Base-by-base conservation (phyloP, 176 grass and related monocot species). In the Areca catechu region DNA sequence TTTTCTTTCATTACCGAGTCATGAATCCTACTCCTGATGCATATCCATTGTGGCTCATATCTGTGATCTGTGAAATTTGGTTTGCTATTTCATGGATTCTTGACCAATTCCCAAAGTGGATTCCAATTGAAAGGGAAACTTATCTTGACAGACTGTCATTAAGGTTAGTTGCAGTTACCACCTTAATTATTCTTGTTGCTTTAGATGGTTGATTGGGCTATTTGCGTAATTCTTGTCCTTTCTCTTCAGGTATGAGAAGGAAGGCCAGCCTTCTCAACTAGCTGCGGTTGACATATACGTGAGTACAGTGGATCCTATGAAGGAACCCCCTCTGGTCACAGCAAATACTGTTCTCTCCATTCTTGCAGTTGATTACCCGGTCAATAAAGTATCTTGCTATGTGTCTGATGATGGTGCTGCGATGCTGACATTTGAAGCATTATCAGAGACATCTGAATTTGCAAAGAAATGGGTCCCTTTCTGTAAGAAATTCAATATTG, bases 361-460 rank as follows among this genome's bases (percentile, higher is more conserved):
- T 56, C 83, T 95, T 54, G 68, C 90, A 16, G 86, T 95, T 23
- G 86, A 90, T 67, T 96, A 90, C 70, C 91, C 86, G 0, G 74
- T 96, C 28, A 77, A 89, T 5, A 96, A 90, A 68, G 59, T 90
- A 27, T 96, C 91, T 61, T 96, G 91, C 71, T 95, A 96, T 79
- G 86, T 96, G 24, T 96, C 90, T 89, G 90, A 96, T 76, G 86
- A 96, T 84, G 91, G 86, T 79, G 91, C 82, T 68, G 91, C 86
- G 24, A 90, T 96, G 91, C 77, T 96, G 19, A 96, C 86, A 17
- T 90, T 87, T 43, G 91, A 96, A 73, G 91, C 80, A 65, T 62
- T 96, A 49, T 96, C 83, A 20, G 91, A 87, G 80, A 96, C 91
- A 67, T 96, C 86, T 60, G 91, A 96, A 75, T 96, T 96, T 71